Conservation (phyloP, 805 yeast genomes). For the Starmerella geochares region DNA sequence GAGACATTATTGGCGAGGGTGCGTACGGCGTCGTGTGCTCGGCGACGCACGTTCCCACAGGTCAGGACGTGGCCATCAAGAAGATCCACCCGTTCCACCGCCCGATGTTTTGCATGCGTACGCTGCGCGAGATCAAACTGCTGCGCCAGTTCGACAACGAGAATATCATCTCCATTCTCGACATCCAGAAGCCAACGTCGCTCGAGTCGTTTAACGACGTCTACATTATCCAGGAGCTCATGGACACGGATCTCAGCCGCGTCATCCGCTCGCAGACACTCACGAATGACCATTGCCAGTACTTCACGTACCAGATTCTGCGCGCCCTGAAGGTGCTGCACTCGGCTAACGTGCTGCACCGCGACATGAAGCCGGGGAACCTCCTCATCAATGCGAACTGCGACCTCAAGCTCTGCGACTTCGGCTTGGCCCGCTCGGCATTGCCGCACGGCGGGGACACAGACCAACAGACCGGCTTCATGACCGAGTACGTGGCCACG, state of each 20-base stretch:
- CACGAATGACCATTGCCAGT: slow-evolving; percentile 91
- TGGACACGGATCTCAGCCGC: slow-evolving; percentile 99
- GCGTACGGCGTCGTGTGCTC: slow-evolving; percentile 91
- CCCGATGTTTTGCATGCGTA: slow-evolving; percentile 77
- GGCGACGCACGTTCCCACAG: slow-evolving; percentile 76
- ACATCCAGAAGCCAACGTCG: slow-evolving; percentile 72
- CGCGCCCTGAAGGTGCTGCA: slow-evolving; percentile 88
- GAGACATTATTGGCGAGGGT: slow-evolving; percentile 85
- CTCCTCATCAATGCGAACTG: slow-evolving; percentile 90
- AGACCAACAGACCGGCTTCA: slow-evolving; percentile 80
- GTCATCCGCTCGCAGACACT: slow-evolving; percentile 87
- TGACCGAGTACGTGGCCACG: slow-evolving; percentile 96
- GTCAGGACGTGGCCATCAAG: slow-evolving; percentile 87
- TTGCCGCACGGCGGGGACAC: slow-evolving; percentile 43
- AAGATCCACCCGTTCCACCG: slow-evolving; percentile 88
- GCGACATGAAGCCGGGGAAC: slow-evolving; percentile 92
- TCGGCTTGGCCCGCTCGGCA: slow-evolving; percentile 82
- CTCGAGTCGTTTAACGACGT: slow-evolving; percentile 76
- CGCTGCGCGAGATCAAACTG: slow-evolving; percentile 79
- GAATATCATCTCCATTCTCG: slow-evolving; percentile 80
- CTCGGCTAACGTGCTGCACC: slow-evolving; percentile 82
- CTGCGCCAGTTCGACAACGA: slow-evolving; percentile 87
- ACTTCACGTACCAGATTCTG: slow-evolving; percentile 79
- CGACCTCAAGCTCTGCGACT: slow-evolving; percentile 91
- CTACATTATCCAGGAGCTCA: slow-evolving; percentile 68